Evolutionary conservation across 768 basidiomycete genomes (phyloP).

Genomic region (Lyophyllum atratum): DNA sequence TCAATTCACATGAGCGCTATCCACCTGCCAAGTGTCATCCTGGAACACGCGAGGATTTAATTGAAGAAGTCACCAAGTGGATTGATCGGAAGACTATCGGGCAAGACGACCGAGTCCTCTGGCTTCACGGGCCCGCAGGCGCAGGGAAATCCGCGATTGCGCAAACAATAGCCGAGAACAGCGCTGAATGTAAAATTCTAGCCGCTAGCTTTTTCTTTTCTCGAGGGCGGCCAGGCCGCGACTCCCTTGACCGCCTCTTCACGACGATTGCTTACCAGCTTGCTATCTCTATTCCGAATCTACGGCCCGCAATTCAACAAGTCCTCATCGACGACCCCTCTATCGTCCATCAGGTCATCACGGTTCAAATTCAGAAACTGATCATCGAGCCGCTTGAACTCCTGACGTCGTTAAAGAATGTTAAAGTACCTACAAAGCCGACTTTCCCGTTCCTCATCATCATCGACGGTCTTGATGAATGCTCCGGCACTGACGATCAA

Average conservation of each 20-base stretch:
- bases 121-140: background rate
- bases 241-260: background rate
- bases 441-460: background rate
- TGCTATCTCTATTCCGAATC: background rate
- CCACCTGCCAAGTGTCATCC: conserved; percentile 1
- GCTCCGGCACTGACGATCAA: background rate
- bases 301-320: background rate
- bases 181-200: background rate
- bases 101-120: background rate
- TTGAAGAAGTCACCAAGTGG: background rate
- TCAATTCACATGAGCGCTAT: background rate
- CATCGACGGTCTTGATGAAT: background rate
- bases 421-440: background rate
- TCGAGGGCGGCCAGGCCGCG: background rate
- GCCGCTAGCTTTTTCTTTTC: conserved; percentile 10
- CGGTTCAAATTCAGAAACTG: background rate
- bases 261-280: background rate
- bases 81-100: background rate
- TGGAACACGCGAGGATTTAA: background rate
- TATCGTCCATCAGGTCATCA: background rate
- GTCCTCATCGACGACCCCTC: background rate
- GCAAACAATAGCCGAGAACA: conserved; percentile 1
- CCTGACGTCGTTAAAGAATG: background rate
- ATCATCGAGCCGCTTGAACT: background rate
- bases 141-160: conserved; percentile 1